Conservation (phyloP, 148 eudicot species). For the Chenopodium suecicum region DNA sequence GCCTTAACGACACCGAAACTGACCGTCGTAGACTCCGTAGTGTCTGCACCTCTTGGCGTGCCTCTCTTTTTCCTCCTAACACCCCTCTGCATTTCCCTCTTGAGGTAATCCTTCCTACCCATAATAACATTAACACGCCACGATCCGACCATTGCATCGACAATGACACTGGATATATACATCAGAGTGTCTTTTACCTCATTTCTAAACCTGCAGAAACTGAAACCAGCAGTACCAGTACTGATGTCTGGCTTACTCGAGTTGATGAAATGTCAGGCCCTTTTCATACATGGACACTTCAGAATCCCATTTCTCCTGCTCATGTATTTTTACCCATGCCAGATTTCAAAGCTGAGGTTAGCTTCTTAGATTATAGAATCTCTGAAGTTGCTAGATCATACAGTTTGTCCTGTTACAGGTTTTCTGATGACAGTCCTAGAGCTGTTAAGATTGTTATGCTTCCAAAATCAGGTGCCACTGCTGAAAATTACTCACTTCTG, state of each 20-base stretch:
- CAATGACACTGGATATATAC: not conserved
- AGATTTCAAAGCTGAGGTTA: not conserved
- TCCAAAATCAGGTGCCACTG: not conserved
- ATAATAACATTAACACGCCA: too few relatives aligned
- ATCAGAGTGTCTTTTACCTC: not conserved
- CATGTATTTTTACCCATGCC: not conserved
- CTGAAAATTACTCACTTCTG: not conserved
- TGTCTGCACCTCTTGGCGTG: not conserved
- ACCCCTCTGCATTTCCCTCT: not conserved
- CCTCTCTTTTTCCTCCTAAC: not conserved
- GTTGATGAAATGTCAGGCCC: not conserved
- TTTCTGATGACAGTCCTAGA: not conserved
- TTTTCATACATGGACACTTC: not conserved
- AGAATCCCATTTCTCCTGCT: not conserved
- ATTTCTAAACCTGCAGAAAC: not conserved
- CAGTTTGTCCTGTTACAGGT: not conserved
- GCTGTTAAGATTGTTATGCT: not conserved
- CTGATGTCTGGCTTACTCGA: not conserved
- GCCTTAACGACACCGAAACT: not conserved
- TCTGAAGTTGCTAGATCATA: not conserved
- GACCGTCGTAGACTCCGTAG: not conserved
- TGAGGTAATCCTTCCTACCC: not conserved
- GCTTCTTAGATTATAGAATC: not conserved
- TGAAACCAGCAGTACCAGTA: not conserved
- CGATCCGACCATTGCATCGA: not conserved